Evolutionary conservation across 2,329 filamentous ascomycete genomes (phyloP).

Genomic region (Mollisiaceae sp.): DNA sequence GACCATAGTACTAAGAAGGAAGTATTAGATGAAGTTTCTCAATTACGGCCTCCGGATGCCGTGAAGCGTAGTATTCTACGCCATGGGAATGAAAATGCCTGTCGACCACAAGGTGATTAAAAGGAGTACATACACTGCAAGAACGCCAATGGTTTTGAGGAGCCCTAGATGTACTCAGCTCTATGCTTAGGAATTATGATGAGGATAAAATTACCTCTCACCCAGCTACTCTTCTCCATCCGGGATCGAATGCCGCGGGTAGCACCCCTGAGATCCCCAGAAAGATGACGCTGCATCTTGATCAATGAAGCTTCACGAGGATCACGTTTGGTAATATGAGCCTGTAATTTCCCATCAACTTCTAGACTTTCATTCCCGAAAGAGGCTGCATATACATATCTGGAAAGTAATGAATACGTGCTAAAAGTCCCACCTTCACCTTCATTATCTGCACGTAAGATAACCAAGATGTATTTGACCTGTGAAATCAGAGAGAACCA

Average conservation of each 20-base stretch:
- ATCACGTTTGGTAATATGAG: slow-evolving; percentile 64
- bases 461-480: slow-evolving; percentile 69
- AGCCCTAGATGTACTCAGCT: slow-evolving; percentile 40
- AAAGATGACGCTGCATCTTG: slow-evolving; percentile 62
- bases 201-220: neutral
- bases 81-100: too few species aligned
- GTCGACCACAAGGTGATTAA: too few species aligned
- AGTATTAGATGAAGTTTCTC: too few species aligned
- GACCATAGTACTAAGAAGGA: slow-evolving; percentile 56
- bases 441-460: slow-evolving; percentile 70
- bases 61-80: too few species aligned
- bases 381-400: slow-evolving; percentile 48
- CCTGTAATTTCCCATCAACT: slow-evolving; percentile 33
- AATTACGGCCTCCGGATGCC: too few species aligned
- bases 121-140: slow-evolving; percentile 54
- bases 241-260: slow-evolving; percentile 58
- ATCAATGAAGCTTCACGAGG: slow-evolving; percentile 60
- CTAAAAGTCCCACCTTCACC: slow-evolving; percentile 75
- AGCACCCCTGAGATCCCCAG: slow-evolving; percentile 57
- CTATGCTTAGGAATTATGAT: too few species aligned
- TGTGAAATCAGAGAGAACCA: neutral
- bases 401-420: slow-evolving; percentile 66
- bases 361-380: neutral
- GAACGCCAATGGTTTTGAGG: slow-evolving; percentile 66
- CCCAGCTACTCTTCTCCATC: slow-evolving; percentile 60